Conservation (phyloP, 345 rosid species). For the Eucalyptus albens region DNA sequence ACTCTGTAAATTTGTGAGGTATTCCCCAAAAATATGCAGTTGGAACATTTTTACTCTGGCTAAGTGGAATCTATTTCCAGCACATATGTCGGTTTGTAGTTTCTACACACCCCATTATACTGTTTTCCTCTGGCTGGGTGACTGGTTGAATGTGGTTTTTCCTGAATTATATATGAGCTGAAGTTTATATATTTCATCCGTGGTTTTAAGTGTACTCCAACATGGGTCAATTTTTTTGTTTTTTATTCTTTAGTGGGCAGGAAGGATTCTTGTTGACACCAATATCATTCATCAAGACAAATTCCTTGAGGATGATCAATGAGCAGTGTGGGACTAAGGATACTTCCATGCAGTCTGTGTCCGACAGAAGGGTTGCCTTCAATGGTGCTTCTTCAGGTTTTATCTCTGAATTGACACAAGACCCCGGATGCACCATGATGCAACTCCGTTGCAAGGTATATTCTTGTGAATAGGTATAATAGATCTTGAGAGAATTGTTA, state of each 20-base stretch:
- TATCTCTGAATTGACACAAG: constrained; percentile 21
- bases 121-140: not conserved
- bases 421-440: constrained; percentile 14
- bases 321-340: constrained; percentile 3
- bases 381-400: constrained; percentile 20
- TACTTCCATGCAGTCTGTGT: not conserved
- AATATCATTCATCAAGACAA: constrained; percentile 38
- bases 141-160: not conserved
- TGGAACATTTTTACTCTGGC: not conserved
- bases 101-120: not conserved
- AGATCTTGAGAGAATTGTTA: not conserved
- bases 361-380: not conserved
- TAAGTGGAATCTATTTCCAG: not conserved
- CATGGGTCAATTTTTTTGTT: not conserved
- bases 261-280: constrained; percentile 2
- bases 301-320: constrained; percentile 21
- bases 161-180: not conserved
- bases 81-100: not conserved
- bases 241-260: constrained; percentile 22
- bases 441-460: constrained; percentile 55
- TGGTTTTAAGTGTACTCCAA: not conserved
- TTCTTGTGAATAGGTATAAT: not conserved
- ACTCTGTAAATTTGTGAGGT: not conserved
- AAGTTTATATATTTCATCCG: not conserved
- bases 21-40: not conserved